Conservation (phyloP, 1,284 basidiomycete species). For the Stereum hirsutum region DNA sequence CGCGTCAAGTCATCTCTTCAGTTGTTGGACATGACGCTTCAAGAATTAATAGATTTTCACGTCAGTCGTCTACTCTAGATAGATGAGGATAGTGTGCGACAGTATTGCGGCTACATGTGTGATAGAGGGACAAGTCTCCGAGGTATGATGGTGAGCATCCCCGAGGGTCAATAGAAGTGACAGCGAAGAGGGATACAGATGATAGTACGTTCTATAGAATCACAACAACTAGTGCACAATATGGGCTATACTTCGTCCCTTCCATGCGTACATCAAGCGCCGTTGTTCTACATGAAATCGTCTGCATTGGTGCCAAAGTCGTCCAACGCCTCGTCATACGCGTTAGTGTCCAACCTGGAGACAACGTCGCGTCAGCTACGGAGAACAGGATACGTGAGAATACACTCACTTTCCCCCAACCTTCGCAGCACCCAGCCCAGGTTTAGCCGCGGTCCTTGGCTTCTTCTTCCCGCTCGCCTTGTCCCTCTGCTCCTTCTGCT, state of each 20-base stretch:
- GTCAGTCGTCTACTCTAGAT: no score
- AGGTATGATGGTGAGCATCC: no score
- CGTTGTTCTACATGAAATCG: slow-evolving; percentile 76
- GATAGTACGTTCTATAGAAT: no score
- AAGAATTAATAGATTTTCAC: no score
- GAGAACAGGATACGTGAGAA: not conserved
- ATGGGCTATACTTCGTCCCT: no score
- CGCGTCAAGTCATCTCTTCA: not conserved
- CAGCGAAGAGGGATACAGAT: no score
- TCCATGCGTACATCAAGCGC: no score
- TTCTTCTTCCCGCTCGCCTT: slow-evolving; percentile 89
- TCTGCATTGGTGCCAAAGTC: slow-evolving; percentile 64
- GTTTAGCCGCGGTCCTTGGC: slow-evolving; percentile 62
- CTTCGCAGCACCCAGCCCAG: slow-evolving; percentile 67
- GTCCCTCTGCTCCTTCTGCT: slow-evolving; percentile 83
- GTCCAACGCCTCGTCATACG: slow-evolving; percentile 83
- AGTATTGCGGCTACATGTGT: no score
- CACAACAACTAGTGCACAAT: no score
- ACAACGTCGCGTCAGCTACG: slow-evolving; percentile 4
- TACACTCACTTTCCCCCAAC: slow-evolving; percentile 45
- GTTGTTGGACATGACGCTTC: slow-evolving; percentile 24
- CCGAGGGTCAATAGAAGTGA: no score
- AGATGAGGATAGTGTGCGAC: no score
- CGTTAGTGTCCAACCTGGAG: slow-evolving; percentile 61
- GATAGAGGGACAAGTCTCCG: no score